These are phyloP conservation scores for Exophiala bonariae DNA, from an alignment of 2,329 filamentous ascomycete species.

Conservation along the genomic window DNA sequence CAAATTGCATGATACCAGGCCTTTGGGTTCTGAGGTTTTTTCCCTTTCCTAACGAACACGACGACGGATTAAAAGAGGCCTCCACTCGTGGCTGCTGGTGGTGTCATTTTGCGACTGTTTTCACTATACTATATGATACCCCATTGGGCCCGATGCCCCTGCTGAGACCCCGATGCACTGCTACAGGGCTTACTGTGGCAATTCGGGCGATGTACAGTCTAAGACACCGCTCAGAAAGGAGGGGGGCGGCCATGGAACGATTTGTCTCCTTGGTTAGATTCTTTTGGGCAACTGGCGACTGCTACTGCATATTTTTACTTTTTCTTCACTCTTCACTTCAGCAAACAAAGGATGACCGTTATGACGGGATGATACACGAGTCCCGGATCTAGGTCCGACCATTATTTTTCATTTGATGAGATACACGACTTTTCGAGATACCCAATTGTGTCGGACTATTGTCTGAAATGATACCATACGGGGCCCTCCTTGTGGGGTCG, in stretches of 20 bases:
- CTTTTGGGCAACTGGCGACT: background rate
- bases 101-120: too few species aligned
- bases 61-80: slow-evolving; percentile 1
- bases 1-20: slow-evolving; percentile 22
- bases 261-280: background rate
- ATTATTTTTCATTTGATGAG: slow-evolving; percentile 21
- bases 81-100: too few species aligned
- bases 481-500: background rate
- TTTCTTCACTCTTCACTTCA: background rate
- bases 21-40: slow-evolving; percentile 6
- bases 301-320: background rate
- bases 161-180: background rate
- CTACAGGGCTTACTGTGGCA: too few species aligned
- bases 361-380: slow-evolving; percentile 25
- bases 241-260: too few species aligned
- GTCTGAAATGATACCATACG: slow-evolving; percentile 2
- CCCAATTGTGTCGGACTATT: slow-evolving; percentile 19
- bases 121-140: slow-evolving; percentile 20
- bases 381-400: slow-evolving; percentile 14
- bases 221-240: too few species aligned
- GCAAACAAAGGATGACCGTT: slow-evolving; percentile 9
- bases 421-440: slow-evolving; percentile 28
- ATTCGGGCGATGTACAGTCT: slow-evolving; percentile 2
- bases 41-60: slow-evolving; percentile 25
- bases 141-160: slow-evolving; percentile 12